Conservation (phyloP, 805 yeast species). For the Wickerhamiella musiphila region DNA sequence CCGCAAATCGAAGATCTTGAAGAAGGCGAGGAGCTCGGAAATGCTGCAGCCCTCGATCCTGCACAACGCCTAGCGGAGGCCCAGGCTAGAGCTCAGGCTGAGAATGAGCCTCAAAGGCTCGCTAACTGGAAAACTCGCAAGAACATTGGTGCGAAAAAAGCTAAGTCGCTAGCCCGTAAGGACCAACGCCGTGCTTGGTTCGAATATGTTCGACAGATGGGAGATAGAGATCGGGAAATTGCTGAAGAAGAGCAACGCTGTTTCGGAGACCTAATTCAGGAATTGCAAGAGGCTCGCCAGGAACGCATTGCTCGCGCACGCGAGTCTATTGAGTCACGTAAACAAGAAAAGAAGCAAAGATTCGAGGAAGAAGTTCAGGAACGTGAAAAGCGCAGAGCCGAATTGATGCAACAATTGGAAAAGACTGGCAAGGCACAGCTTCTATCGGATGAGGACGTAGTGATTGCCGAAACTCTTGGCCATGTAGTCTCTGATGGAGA, state of each 20-base stretch:
- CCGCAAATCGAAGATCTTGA: neutral
- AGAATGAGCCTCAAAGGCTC: slow-evolving; percentile 9
- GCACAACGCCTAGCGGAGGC: slow-evolving; percentile 9
- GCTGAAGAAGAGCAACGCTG: slow-evolving; percentile 14
- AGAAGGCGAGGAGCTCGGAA: slow-evolving; percentile 8
- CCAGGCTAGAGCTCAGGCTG: slow-evolving; percentile 4
- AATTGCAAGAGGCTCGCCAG: slow-evolving; percentile 15
- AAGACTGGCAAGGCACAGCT: slow-evolving; percentile 11
- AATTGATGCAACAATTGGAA: slow-evolving; percentile 7
- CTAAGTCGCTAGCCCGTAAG: slow-evolving; percentile 19
- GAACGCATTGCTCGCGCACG: slow-evolving; percentile 12
- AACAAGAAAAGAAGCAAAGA: slow-evolving; percentile 8
- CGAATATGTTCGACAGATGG: slow-evolving; percentile 19
- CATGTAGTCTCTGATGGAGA: slow-evolving; percentile 11
- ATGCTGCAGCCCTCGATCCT: slow-evolving; percentile 6
- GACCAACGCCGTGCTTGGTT: slow-evolving; percentile 21
- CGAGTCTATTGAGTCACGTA: slow-evolving; percentile 12
- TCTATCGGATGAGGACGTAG: slow-evolving; percentile 8
- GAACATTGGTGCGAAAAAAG: slow-evolving; percentile 22
- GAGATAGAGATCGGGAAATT: slow-evolving; percentile 15
- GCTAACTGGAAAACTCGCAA: slow-evolving; percentile 14
- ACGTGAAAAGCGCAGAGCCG: slow-evolving; percentile 8
- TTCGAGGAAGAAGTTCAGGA: slow-evolving; percentile 11
- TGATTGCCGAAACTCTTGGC: slow-evolving; percentile 9
- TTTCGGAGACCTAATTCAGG: slow-evolving; percentile 20